A percentile compares a stretch with the other conserved stretches of the same genome.
Evolutionary conservation across 2,329 filamentous ascomycete genomes (phyloP).

Genomic region (Exophiala phaeomuriformis): DNA sequence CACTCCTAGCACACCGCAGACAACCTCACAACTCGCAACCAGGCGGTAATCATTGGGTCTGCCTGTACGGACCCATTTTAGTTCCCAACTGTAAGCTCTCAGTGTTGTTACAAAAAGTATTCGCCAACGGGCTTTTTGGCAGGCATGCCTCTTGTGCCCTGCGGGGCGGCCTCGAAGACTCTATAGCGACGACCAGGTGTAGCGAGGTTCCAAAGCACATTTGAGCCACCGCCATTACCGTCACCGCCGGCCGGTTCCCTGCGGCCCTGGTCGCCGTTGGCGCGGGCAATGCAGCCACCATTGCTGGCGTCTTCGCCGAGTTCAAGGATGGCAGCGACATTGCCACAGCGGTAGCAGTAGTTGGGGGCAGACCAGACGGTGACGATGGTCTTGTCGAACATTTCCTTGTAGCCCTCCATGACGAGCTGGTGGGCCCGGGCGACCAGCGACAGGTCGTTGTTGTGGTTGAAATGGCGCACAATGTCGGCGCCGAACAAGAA

Average conservation of each 20-base stretch:
- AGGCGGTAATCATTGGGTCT: no score
- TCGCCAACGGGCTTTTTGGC: slow-evolving; percentile 97
- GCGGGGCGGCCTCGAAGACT: slow-evolving; percentile 92
- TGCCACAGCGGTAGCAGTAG: slow-evolving; percentile 93
- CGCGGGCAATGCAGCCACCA: slow-evolving; percentile 39
- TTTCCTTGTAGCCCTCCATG: slow-evolving; percentile 99
- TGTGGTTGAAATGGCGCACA: slow-evolving; percentile 90
- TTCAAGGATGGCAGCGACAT: slow-evolving; percentile 91
- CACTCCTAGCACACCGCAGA: no score
- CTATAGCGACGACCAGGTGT: slow-evolving; percentile 85
- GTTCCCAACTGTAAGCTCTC: no score
- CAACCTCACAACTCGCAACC: no score
- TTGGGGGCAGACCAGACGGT: slow-evolving; percentile 98
- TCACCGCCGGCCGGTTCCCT: slow-evolving; percentile 31
- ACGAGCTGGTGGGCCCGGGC: slow-evolving; percentile 94
- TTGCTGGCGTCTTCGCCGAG: slow-evolving; percentile 58
- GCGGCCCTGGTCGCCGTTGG: slow-evolving; percentile 39
- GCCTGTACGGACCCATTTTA: no score
- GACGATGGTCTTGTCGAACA: slow-evolving; percentile 93
- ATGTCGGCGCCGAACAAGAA: slow-evolving; percentile 95
- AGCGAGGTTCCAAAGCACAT: slow-evolving; percentile 29
- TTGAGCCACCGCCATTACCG: slow-evolving; percentile 13
- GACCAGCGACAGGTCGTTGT: slow-evolving; percentile 85
- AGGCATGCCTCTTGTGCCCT: slow-evolving; percentile 94
- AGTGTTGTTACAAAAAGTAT: slow-evolving; percentile 65